Evolutionary conservation across 129 eudicot species (phyloP).

Genomic region (Flaveria ramosissima): DNA sequence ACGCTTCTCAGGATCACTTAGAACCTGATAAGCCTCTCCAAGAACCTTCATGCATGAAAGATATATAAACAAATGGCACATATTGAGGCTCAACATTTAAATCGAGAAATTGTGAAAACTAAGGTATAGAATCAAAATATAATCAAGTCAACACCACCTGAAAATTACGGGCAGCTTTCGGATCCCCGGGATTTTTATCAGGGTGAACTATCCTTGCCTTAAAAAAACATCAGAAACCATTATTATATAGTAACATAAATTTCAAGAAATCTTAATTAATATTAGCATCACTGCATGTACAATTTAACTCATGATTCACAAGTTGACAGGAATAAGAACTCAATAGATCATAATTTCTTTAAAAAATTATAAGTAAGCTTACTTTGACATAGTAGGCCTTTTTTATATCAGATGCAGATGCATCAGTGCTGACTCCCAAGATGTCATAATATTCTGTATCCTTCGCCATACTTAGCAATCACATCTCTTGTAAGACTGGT

Average conservation of each 20-base stretch:
- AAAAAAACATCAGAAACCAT: conserved; percentile 19
- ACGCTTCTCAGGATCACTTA: conserved; percentile 93
- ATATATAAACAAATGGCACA: not conserved
- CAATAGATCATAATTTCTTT: not conserved
- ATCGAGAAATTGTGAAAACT: not conserved
- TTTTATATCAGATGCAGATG: conserved; percentile 65
- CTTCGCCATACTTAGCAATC: conserved; percentile 56
- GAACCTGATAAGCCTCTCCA: conserved; percentile 94
- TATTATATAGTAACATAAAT: conserved; percentile 14
- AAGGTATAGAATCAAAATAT: conserved; percentile 4
- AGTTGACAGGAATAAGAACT: no score
- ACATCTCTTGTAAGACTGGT: conserved; percentile 20
- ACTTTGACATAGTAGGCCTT: conserved; percentile 88
- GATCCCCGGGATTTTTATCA: conserved; percentile 93
- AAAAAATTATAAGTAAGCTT: conserved; percentile 16
- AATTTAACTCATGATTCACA: not conserved
- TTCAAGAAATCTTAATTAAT: not conserved
- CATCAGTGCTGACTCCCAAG: conserved; percentile 68
- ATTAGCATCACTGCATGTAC: conserved; percentile 21
- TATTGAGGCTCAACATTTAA: conserved; percentile 14
- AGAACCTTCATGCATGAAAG: conserved; percentile 53
- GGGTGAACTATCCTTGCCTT: conserved; percentile 91
- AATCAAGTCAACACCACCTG: conserved; percentile 46
- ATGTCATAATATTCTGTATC: conserved; percentile 75
- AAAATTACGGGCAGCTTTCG: conserved; percentile 77